Conservation (phyloP, 345 rosid species). For the Linum usitatissimum region DNA sequence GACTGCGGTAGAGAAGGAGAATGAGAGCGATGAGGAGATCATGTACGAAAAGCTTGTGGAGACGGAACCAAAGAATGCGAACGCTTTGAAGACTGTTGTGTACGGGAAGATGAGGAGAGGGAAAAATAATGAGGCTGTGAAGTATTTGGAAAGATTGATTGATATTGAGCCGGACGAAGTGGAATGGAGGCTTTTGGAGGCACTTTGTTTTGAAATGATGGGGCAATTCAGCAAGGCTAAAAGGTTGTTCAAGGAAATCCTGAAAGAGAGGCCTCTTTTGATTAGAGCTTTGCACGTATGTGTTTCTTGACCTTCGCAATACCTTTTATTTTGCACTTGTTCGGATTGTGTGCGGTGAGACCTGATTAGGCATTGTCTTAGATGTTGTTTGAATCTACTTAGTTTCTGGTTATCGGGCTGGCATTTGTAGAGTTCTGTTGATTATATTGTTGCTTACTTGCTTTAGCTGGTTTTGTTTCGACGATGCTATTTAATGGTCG, state of each 20-base stretch:
- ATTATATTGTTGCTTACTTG: too few relatives aligned
- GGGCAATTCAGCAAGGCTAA: constrained; percentile 58
- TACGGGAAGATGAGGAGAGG: constrained; percentile 75
- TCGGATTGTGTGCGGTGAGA: neutral
- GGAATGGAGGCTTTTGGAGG: constrained; percentile 88
- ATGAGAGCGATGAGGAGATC: constrained; percentile 38
- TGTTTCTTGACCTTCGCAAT: constrained; percentile 14
- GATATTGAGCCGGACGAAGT: constrained; percentile 55
- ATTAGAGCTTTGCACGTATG: constrained; percentile 89
- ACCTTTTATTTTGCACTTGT: neutral
- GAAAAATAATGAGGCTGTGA: constrained; percentile 47
- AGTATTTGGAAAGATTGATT: constrained; percentile 51
- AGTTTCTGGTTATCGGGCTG: too few relatives aligned
- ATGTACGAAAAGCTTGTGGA: constrained; percentile 56
- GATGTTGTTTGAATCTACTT: neutral
- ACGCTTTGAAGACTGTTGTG: constrained; percentile 63
- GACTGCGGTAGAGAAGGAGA: too few relatives aligned
- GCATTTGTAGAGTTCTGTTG: too few relatives aligned
- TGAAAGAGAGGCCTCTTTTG: constrained; percentile 62
- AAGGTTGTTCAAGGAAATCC: constrained; percentile 50
- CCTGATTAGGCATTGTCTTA: too few relatives aligned
- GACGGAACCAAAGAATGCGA: constrained; percentile 54
- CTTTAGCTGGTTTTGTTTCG: too few relatives aligned
- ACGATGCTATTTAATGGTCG: too few relatives aligned
- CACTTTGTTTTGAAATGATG: constrained; percentile 72